Evolutionary conservation across 495 filamentous ascomycete genomes (phyloP).

Genomic region (Sphaerosporella brunnea): DNA sequence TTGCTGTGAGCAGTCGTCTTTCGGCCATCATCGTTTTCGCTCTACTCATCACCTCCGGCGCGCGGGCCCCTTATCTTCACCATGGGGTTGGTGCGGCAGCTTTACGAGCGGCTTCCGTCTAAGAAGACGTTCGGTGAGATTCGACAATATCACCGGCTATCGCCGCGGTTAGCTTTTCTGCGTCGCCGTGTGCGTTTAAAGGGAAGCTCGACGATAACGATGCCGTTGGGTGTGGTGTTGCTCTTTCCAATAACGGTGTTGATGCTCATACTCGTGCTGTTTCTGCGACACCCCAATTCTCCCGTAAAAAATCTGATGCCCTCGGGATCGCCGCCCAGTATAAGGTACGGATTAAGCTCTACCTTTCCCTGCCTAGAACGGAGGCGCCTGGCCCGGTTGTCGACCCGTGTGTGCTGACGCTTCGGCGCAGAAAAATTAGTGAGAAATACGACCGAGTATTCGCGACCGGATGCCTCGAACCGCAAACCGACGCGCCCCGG

Average conservation of each 20-base stretch:
- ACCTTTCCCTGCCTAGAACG: not conserved
- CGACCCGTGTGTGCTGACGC: not conserved
- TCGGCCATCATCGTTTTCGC: too few relatives aligned
- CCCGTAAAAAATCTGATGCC: conserved; percentile 73
- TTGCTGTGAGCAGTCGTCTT: too few relatives aligned
- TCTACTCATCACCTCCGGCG: too few relatives aligned
- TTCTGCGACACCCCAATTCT: conserved; percentile 74
- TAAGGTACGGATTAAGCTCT: conserved; percentile 45
- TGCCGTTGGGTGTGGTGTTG: conserved; percentile 82
- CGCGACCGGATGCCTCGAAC: conserved; percentile 66
- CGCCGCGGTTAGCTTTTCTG: conserved; percentile 62
- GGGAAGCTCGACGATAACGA: conserved; percentile 83
- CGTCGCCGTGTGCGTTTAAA: conserved; percentile 74
- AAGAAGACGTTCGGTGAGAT: conserved; percentile 41
- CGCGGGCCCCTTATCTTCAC: conserved; percentile 5
- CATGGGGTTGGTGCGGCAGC: conserved; percentile 48
- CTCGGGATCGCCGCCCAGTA: conserved; percentile 72
- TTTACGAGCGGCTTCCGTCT: conserved; percentile 47
- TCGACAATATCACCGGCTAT: conserved; percentile 35
- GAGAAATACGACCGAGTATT: conserved; percentile 96
- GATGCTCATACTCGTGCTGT: conserved; percentile 73
- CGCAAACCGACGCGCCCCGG: conserved; percentile 44
- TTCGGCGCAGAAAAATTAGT: conserved; percentile 67
- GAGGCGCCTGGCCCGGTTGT: too few relatives aligned
- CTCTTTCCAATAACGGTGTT: conserved; percentile 86